phyloP scores from a whole-genome alignment of 2,329 filamentous ascomycete species.

The Botryosphaeria agaves region DNA sequence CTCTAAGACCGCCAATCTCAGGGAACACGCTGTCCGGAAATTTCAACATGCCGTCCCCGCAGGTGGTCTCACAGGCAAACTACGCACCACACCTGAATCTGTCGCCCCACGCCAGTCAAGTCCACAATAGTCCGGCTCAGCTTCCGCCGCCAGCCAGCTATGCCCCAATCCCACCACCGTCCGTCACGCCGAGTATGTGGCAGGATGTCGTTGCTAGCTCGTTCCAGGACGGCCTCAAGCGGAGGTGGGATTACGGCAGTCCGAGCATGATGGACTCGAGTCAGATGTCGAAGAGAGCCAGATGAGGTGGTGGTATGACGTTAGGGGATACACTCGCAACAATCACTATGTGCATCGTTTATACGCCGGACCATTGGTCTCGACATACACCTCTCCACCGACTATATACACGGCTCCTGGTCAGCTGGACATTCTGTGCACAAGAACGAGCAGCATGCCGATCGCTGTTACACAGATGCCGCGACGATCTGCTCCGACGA shows the following conservation, averaged over 20 bases:
- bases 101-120: slow-evolving; percentile 1
- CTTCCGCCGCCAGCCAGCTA: slow-evolving; percentile 1
- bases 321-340: too few relatives aligned
- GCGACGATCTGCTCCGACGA: too few relatives aligned
- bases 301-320: too few relatives aligned
- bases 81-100: background rate
- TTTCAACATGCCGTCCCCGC: background rate
- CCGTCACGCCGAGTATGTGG: slow-evolving; percentile 33
- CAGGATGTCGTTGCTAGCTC: slow-evolving; percentile 29
- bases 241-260: slow-evolving; percentile 25
- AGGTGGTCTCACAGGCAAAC: too few relatives aligned
- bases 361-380: too few relatives aligned
- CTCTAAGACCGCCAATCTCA: slow-evolving; percentile 22
- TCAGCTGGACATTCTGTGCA: too few relatives aligned
- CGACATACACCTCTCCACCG: too few relatives aligned
- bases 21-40: slow-evolving; percentile 7
- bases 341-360: too few relatives aligned
- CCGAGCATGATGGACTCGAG: slow-evolving; percentile 16
- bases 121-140: slow-evolving; percentile 1
- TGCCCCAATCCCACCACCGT: slow-evolving; percentile 11
- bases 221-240: slow-evolving; percentile 23
- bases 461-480: too few relatives aligned
- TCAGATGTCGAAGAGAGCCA: slow-evolving; percentile 18
- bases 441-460: too few relatives aligned
- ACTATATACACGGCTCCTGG: too few relatives aligned